These are phyloP conservation scores for Simplicillium aogashimaense DNA, from an alignment of 2,329 filamentous ascomycete species.

Conservation along the genomic window DNA sequence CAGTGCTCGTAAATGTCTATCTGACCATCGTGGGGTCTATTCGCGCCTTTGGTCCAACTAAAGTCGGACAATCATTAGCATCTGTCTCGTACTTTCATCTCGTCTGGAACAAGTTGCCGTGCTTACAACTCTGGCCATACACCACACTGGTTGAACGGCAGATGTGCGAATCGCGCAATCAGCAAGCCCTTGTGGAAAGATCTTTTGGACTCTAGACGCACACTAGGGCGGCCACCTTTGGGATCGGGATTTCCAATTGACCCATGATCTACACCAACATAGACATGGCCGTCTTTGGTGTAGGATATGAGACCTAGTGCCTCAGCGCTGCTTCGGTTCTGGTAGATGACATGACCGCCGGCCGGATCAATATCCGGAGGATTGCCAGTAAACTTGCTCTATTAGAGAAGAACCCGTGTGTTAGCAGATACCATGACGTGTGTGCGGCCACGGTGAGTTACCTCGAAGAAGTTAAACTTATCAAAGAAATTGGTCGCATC, in stretches of 20 bases:
- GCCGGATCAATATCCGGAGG: conserved; percentile 41
- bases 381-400: conserved; percentile 7
- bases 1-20: conserved; percentile 57
- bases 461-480: conserved; percentile 23
- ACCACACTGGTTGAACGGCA: conserved; percentile 54
- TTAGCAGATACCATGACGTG: no score
- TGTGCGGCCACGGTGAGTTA: no score
- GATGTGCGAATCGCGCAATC: conserved; percentile 55
- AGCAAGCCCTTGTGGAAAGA: conserved; percentile 54
- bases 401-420: no score
- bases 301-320: conserved; percentile 17
- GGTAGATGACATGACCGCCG: conserved; percentile 50
- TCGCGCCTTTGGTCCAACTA: conserved; percentile 31
- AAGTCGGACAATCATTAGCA: not conserved
- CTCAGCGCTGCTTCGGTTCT: conserved; percentile 16
- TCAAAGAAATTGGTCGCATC: conserved; percentile 25
- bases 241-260: not conserved
- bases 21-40: conserved; percentile 44
- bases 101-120: no score
- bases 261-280: conserved; percentile 20
- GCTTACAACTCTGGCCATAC: conserved; percentile 56
- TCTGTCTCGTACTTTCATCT: no score
- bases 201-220: conserved; percentile 51
- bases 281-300: conserved; percentile 16
- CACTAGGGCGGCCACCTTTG: conserved; percentile 32